These are phyloP conservation scores for Coniosporium apollinis DNA, from an alignment of 495 filamentous ascomycete genomes.

Conservation along the genomic window DNA sequence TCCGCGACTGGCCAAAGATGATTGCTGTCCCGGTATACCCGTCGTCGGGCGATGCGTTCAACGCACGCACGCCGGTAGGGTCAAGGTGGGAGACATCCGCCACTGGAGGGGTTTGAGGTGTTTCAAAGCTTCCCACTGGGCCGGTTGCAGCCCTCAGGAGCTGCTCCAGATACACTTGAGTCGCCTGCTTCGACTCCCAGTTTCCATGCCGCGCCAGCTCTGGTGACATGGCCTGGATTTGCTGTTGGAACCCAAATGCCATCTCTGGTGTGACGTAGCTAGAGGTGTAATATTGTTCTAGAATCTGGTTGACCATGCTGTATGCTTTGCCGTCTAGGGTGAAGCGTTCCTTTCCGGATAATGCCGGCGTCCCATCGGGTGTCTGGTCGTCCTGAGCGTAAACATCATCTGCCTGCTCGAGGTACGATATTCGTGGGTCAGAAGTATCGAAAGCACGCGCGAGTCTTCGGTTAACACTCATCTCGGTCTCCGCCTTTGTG, in stretches of 20 bases:
- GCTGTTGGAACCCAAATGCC: conserved; percentile 13
- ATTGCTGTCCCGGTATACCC: conserved; percentile 5
- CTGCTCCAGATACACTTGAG: conserved; percentile 36
- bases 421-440: neutral
- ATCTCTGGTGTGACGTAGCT: conserved; percentile 15
- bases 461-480: conserved; percentile 1
- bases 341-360: too few species aligned
- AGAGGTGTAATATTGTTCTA: conserved; percentile 26
- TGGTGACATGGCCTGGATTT: conserved; percentile 12
- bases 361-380: too few species aligned
- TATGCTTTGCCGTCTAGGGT: conserved; percentile 28
- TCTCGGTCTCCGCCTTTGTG: conserved; percentile 8
- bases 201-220: conserved; percentile 23
- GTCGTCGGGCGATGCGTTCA: conserved; percentile 10
- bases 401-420: neutral
- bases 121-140: too few species aligned
- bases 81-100: too few species aligned
- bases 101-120: too few species aligned
- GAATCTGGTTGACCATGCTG: conserved; percentile 26
- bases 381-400: conserved; percentile 2
- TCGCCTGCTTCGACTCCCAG: conserved; percentile 37
- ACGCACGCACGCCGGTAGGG: too few species aligned
- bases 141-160: conserved; percentile 7
- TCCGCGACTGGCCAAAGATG: conserved; percentile 4
- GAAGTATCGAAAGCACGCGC: conserved; percentile 1